phyloP scores from a whole-genome alignment of 306 rosid genomes.

The Vachellia pachyceras region DNA sequence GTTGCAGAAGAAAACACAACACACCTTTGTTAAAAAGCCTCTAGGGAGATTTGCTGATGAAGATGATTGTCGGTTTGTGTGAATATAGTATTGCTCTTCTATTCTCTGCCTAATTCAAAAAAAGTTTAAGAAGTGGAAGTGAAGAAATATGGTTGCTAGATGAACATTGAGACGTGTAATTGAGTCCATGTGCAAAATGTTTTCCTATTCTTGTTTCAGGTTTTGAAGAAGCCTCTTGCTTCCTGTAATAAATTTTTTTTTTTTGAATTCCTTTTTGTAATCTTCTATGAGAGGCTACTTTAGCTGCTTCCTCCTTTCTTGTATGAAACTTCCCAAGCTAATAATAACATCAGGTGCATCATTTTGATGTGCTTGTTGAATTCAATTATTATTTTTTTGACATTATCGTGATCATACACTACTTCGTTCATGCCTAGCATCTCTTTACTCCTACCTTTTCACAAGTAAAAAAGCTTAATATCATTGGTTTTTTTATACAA shows the following conservation, averaged over 20 bases:
- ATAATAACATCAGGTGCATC: conserved; percentile 26
- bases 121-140: conserved; percentile 36
- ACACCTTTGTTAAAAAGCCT: conserved; percentile 66
- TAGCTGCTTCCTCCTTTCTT: conserved; percentile 45
- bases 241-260: conserved; percentile 48
- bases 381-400: not conserved
- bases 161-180: conserved; percentile 63
- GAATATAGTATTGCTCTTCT: conserved; percentile 39
- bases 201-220: conserved; percentile 1
- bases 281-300: conserved; percentile 32
- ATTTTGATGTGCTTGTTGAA: conserved; percentile 5
- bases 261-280: conserved; percentile 32
- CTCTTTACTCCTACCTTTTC: not conserved
- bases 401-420: not conserved
- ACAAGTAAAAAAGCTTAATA: too few species aligned
- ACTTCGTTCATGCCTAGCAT: not conserved
- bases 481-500: too few species aligned
- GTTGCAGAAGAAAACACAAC: conserved; percentile 89
- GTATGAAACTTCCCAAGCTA: conserved; percentile 47
- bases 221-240: conserved; percentile 58
- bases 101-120: conserved; percentile 34
- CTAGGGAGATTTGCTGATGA: conserved; percentile 49
- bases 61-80: conserved; percentile 54
- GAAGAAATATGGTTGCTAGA: conserved; percentile 33
- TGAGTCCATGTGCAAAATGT: conserved; percentile 67